Percentiles rank a stretch among this genome's conserved stretches.
Conservation (phyloP, 805 yeast genomes). For the Suhomyces sp. region DNA sequence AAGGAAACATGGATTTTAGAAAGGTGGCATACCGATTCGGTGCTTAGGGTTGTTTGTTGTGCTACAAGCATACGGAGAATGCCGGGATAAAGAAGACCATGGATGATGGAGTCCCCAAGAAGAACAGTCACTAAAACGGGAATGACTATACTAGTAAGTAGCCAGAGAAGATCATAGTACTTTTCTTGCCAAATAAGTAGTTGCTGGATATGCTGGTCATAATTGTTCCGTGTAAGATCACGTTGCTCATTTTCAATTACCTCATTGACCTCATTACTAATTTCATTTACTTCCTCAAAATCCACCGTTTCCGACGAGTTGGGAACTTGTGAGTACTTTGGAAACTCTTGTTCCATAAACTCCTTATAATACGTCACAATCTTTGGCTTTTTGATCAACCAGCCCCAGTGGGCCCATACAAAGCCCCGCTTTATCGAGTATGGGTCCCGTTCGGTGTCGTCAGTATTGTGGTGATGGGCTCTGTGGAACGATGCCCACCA, state of each 20-base stretch:
- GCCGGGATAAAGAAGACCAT: conserved; percentile 66
- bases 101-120: conserved; percentile 25
- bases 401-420: conserved; percentile 81
- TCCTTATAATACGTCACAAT: conserved; percentile 28
- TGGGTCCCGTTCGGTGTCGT: conserved; percentile 86
- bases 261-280: too few species aligned
- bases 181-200: conserved; percentile 37
- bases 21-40: conserved; percentile 80
- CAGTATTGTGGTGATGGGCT: conserved; percentile 83
- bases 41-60: conserved; percentile 76
- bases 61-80: conserved; percentile 63
- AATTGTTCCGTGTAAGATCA: conserved; percentile 12
- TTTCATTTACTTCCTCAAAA: not conserved
- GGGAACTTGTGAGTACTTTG: conserved; percentile 9
- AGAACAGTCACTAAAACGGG: conserved; percentile 27
- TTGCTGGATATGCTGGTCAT: conserved; percentile 15
- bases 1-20: conserved; percentile 64
- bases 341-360: conserved; percentile 37
- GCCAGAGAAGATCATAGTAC: conserved; percentile 24
- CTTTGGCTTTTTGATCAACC: conserved; percentile 69
- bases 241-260: not conserved
- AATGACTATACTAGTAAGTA: conserved; percentile 27
- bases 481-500: conserved; percentile 84
- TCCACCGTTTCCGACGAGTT: conserved; percentile 1
- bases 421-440: conserved; percentile 80